These are phyloP conservation scores for Penicillium psychrofluorescens DNA, from an alignment of 495 filamentous ascomycete species.

Conservation along the genomic window DNA sequence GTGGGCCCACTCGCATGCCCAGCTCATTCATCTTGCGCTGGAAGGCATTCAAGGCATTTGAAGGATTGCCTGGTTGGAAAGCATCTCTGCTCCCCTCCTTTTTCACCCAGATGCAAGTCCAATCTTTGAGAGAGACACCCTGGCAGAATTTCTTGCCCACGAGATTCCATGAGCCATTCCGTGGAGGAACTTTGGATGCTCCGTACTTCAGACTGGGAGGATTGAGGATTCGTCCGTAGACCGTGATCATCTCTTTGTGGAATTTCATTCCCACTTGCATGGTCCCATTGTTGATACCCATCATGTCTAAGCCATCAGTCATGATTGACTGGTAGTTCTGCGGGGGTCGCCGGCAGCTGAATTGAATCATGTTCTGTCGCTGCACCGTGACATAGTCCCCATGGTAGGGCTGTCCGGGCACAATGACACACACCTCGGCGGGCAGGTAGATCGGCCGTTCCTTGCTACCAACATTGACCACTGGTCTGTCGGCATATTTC, in stretches of 20 bases:
- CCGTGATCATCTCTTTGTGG: slow-evolving; percentile 6
- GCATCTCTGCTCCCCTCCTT: neutral
- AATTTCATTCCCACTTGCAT: slow-evolving; percentile 2
- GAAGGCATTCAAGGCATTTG: neutral
- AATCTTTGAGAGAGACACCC: neutral
- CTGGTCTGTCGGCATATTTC: slow-evolving; percentile 29
- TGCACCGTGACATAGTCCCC: slow-evolving; percentile 43
- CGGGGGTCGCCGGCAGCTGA: slow-evolving; percentile 55
- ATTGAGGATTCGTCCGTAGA: slow-evolving; percentile 10
- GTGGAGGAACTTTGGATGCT: neutral
- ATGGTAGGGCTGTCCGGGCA: slow-evolving; percentile 53
- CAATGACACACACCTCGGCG: slow-evolving; percentile 50
- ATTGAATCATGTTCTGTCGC: slow-evolving; percentile 52
- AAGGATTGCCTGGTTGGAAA: neutral
- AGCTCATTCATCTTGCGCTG: neutral
- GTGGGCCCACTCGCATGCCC: neutral
- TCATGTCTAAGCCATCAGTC: slow-evolving; percentile 36
- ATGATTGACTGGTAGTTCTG: slow-evolving; percentile 58
- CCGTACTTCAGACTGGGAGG: slow-evolving; percentile 11
- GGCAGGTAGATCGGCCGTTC: slow-evolving; percentile 53
- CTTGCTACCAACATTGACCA: slow-evolving; percentile 59
- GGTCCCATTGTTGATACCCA: slow-evolving; percentile 28
- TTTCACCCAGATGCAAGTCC: slow-evolving; percentile 1
- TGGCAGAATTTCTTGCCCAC: slow-evolving; percentile 1
- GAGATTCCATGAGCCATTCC: slow-evolving; percentile 14